Conservation (phyloP, 2,329 filamentous ascomycete species). For the Lasiodiplodia sp. region DNA sequence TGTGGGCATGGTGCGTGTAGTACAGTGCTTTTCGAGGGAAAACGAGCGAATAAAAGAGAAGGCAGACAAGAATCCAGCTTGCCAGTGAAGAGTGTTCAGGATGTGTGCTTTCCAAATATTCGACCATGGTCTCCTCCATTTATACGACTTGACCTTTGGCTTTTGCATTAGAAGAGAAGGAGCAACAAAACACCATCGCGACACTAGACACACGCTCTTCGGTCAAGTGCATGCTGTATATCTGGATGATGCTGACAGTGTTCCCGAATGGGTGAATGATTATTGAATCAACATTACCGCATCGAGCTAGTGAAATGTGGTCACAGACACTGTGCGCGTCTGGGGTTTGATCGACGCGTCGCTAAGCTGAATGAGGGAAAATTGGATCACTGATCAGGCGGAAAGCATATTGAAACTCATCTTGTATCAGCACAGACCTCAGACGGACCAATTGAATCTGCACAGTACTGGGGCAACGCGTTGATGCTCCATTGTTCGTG, state of each 20-base stretch:
- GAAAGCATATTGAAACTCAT: neutral
- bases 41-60: too few relatives aligned
- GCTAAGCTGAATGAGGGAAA: neutral
- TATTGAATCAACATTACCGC: neutral
- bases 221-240: too few relatives aligned
- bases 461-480: too few relatives aligned
- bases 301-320: neutral
- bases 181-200: too few relatives aligned
- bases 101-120: too few relatives aligned
- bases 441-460: too few relatives aligned
- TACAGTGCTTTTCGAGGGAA: too few relatives aligned
- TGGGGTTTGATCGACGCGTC: neutral
- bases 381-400: constrained; percentile 22
- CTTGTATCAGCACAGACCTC: neutral
- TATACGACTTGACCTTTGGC: neutral
- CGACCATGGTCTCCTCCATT: neutral
- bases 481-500: too few relatives aligned
- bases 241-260: neutral
- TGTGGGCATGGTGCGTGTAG: too few relatives aligned
- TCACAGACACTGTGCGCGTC: too few relatives aligned
- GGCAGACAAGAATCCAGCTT: too few relatives aligned
- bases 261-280: constrained; percentile 12
- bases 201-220: neutral
- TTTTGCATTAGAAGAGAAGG: neutral
- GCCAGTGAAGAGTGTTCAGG: too few relatives aligned